Conservation (phyloP, 2,329 filamentous ascomycete genomes). For the Stagonosporopsis vannaccii region DNA sequence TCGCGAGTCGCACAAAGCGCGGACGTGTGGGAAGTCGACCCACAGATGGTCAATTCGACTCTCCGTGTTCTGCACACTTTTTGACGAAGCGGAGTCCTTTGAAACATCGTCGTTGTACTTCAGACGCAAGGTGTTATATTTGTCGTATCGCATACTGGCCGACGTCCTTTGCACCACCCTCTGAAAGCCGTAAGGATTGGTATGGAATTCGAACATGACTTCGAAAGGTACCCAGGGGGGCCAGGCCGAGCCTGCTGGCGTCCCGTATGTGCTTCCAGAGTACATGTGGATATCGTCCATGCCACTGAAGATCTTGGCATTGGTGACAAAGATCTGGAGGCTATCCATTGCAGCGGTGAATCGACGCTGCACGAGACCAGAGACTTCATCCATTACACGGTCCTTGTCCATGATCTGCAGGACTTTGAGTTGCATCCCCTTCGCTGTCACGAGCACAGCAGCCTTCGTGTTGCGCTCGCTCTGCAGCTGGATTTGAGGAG, state of each 20-base stretch:
- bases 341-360: slow-evolving; percentile 97
- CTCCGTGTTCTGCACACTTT: slow-evolving; percentile 65
- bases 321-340: slow-evolving; percentile 96
- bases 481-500: slow-evolving; percentile 96
- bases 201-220: slow-evolving; percentile 95
- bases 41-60: slow-evolving; percentile 93
- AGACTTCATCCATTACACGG: slow-evolving; percentile 88
- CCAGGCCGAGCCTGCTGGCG: slow-evolving; percentile 85
- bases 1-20: slow-evolving; percentile 94
- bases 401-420: slow-evolving; percentile 98
- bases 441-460: slow-evolving; percentile 94
- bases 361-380: slow-evolving; percentile 90
- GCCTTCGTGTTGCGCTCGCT: slow-evolving; percentile 98
- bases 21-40: slow-evolving; percentile 93
- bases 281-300: slow-evolving; percentile 90
- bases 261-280: slow-evolving; percentile 90
- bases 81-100: slow-evolving; percentile 58
- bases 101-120: slow-evolving; percentile 97
- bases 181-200: slow-evolving; percentile 96
- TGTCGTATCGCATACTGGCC: slow-evolving; percentile 92
- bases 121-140: slow-evolving; percentile 94
- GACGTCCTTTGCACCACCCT: slow-evolving; percentile 97
- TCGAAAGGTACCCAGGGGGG: slow-evolving; percentile 98
- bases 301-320: slow-evolving; percentile 84
- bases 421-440: slow-evolving; percentile 97